Percentiles rank a stretch among this genome's conserved stretches.
Conservation (phyloP, 2,329 filamentous ascomycete species). For the Ascochyta viciae-villosae region DNA sequence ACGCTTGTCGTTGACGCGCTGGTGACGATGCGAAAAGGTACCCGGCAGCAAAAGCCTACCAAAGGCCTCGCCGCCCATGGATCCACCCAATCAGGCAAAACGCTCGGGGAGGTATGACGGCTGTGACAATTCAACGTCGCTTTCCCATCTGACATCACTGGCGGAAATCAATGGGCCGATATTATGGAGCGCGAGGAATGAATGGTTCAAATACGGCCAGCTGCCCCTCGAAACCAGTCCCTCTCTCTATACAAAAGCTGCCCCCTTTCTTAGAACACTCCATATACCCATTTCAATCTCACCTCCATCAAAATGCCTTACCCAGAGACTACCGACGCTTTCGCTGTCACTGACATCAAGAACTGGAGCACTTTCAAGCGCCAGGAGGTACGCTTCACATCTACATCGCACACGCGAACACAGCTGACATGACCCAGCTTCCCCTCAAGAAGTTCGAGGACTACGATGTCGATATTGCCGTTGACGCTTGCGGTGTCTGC, state of each 20-base stretch:
- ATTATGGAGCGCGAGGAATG: slow-evolving; percentile 27
- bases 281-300: slow-evolving; percentile 10
- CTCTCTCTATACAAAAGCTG: slow-evolving; percentile 14
- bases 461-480: slow-evolving; percentile 86
- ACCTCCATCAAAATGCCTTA: slow-evolving; percentile 54
- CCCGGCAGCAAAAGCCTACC: slow-evolving; percentile 13
- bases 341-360: slow-evolving; percentile 62
- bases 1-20: slow-evolving; percentile 31
- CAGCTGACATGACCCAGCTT: slow-evolving; percentile 60
- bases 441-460: slow-evolving; percentile 86
- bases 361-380: slow-evolving; percentile 67
- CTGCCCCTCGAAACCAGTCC: slow-evolving; percentile 35
- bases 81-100: slow-evolving; percentile 32
- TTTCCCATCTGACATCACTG: slow-evolving; percentile 44
- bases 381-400: slow-evolving; percentile 54
- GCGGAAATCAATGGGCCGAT: slow-evolving; percentile 36
- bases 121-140: slow-evolving; percentile 18
- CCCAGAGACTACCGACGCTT: slow-evolving; percentile 59
- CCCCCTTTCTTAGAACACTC: slow-evolving; percentile 2
- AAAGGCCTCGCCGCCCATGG: slow-evolving; percentile 13
- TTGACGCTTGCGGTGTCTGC: slow-evolving; percentile 66
- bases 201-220: slow-evolving; percentile 34
- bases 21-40: slow-evolving; percentile 29
- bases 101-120: slow-evolving; percentile 21
- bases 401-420: neutral